A percentile compares a stretch with the other conserved stretches of the same genome.
These are phyloP conservation scores for Melaleuca alternifolia DNA, from an alignment of 345 rosid species.

Conservation along the genomic window DNA sequence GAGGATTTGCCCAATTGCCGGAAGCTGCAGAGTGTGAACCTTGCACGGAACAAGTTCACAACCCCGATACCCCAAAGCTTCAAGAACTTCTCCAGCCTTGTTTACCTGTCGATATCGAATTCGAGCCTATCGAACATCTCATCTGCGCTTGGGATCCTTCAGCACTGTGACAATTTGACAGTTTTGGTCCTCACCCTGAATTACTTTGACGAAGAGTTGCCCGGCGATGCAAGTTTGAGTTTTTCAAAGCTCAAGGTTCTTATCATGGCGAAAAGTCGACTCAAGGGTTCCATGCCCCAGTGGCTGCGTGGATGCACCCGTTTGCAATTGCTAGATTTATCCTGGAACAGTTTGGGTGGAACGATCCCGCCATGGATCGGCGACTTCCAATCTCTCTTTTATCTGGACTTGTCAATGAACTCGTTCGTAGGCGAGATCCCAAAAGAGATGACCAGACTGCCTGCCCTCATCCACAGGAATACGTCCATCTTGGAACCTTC, in stretches of 20 bases:
- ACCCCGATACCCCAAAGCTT: background rate
- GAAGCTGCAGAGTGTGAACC: background rate
- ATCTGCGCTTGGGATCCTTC: conserved; percentile 3
- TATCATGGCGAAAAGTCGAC: background rate
- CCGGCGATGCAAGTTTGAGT: background rate
- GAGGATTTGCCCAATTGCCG: background rate
- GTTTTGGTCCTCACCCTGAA: background rate
- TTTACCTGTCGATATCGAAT: background rate
- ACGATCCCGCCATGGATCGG: conserved; percentile 2
- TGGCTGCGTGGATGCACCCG: conserved; percentile 5
- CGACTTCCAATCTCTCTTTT: background rate
- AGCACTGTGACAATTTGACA: conserved; percentile 1
- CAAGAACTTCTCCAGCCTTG: background rate
- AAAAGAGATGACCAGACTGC: background rate
- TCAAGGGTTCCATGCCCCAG: background rate
- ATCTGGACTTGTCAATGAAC: conserved; percentile 5
- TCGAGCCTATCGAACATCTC: background rate
- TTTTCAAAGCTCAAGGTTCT: background rate
- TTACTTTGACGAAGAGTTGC: conserved; percentile 1
- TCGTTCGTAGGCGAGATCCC: conserved; percentile 2
- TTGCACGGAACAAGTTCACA: background rate
- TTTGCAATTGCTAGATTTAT: conserved; percentile 5
- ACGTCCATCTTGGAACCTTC: background rate
- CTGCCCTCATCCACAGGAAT: background rate
- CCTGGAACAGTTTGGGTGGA: conserved; percentile 2